Base-by-base conservation (phyloP, 768 basidiomycete species). In the Phanerochaete sordida region DNA sequence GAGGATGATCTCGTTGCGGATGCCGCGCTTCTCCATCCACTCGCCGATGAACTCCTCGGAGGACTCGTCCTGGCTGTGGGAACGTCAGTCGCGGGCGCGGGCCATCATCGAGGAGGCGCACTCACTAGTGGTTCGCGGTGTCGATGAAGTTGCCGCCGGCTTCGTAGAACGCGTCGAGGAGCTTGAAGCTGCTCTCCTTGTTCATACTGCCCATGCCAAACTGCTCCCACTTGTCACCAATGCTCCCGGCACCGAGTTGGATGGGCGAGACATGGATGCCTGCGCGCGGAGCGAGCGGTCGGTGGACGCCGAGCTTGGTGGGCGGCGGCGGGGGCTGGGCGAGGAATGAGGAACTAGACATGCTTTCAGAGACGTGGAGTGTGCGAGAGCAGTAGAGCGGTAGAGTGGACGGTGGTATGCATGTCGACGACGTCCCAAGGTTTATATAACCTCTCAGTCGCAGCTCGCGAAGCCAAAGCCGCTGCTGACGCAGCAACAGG, bases 21-120 rank as follows among this genome's bases (percentile, higher is more conserved):
- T 72, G 0, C 68, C 68, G 19, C 74, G 66, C 48, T 61, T 58
- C 61, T 74, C 69, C 71, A 76, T 73, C 76, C 77, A 79, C 57
- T 78, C 76, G n/a, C 77, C 77, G 48, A 79, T 71, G 64, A 75
- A 75, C 56, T 66, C 56, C 64, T 79, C 76, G n/a, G 67, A 70
- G 52, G 73, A 61, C 49, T 69, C 76, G 52, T 73, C 66, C 65
- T 75, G 72, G 19, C 26, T 24, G 33, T 3, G 31, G 15, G 2
- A 7, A 6, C 7, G 6, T 28, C 19, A 27, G 23, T 31, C 28
- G 28, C 44, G 1, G 4, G 13, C 26, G 26, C n/a, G 24, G 21
- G 46, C 4, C 11, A 16, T 3, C 31, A 51, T 3, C 30, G 48
- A 45, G 1, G 23, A 12, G n/a, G 31, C 24, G n/a, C 6, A 65